Base-by-base conservation (phyloP, 257 asterid species). In the Solanum pennellii region DNA sequence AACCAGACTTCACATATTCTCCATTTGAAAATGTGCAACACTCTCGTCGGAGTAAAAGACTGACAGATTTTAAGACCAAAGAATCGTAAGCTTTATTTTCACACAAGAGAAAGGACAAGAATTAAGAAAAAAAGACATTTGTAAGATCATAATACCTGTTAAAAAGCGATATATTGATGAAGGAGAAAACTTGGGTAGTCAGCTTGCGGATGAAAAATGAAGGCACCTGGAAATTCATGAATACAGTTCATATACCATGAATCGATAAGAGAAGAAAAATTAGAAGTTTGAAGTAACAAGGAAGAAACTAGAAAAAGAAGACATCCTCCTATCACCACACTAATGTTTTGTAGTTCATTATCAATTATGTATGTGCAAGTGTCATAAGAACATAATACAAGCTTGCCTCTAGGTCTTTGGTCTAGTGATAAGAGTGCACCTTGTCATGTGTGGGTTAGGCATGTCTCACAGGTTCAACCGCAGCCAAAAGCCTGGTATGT, bases 11-110 rank as follows among this genome's bases (percentile, higher is more conserved):
- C 87, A 97, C 98, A 89, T 97, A 97, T 92, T 97, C 99, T 88
- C 99, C 99, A 90, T 97, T 97, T 79, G 97, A 91, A 90, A 97
- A 97, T 80, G 98, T 95, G 93, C 99, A 97, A 91, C 99, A 97
- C 88, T 97, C 99, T 86, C 99, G 99, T 62, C 99, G 96, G 87
- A 97, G 99, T 90, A 96, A 91, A 91, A 97, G 96, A 88, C 99
- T 97, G 92, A 85, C 83, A 88, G 0, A 85, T 14, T 69, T 77
- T 85, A 12, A 56, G 31, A 86, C 27, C 86, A 85, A 72, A 27
- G 66, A 87, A 27, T 29, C 83, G 86, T 29, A 80, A 80, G 69
- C 68, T 49, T 80, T 47, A 29, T 80, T 80, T 80, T 20, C 85
- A 29, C 39, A 79, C 31, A 77, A 77, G 41, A 27, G 29, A 45